phyloP scores from a whole-genome alignment of 768 basidiomycete species.

The Plicaturopsis crispa region DNA sequence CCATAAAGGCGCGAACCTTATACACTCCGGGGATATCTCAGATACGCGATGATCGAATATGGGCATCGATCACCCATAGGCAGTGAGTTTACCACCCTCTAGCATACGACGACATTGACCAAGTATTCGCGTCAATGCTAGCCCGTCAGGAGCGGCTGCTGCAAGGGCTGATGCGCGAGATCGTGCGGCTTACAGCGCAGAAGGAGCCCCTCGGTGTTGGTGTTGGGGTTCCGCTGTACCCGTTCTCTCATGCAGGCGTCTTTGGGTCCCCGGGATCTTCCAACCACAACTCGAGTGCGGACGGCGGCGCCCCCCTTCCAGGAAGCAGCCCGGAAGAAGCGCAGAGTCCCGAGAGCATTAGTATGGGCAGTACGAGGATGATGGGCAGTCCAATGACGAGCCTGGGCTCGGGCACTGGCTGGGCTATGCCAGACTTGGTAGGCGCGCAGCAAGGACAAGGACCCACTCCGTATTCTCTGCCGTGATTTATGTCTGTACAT shows the following conservation, averaged over 20 bases:
- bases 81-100: conserved; percentile 37
- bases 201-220: conserved; percentile 75
- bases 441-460: too few relatives aligned
- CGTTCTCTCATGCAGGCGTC: conserved; percentile 53
- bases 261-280: too few relatives aligned
- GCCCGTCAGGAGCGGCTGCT: conserved; percentile 79
- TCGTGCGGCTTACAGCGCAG: conserved; percentile 75
- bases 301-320: too few relatives aligned
- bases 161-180: conserved; percentile 80
- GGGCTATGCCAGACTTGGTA: too few relatives aligned
- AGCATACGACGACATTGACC: conserved; percentile 4
- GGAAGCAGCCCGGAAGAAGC: too few relatives aligned
- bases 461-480: too few relatives aligned
- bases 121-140: conserved; percentile 17
- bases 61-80: conserved; percentile 77
- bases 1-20: conserved; percentile 1
- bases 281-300: too few relatives aligned
- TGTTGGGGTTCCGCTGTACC: conserved; percentile 74
- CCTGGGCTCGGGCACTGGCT: too few relatives aligned
- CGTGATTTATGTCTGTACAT: too few relatives aligned
- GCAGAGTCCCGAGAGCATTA: too few relatives aligned
- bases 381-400: too few relatives aligned
- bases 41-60: conserved; percentile 80
- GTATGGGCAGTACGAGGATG: too few relatives aligned
- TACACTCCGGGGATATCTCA: conserved; percentile 19